Percentiles rank a stretch among this genome's conserved stretches.
These are phyloP conservation scores for Ophiostoma ulmi DNA, from an alignment of 2,329 filamentous ascomycete genomes.

Conservation along the genomic window DNA sequence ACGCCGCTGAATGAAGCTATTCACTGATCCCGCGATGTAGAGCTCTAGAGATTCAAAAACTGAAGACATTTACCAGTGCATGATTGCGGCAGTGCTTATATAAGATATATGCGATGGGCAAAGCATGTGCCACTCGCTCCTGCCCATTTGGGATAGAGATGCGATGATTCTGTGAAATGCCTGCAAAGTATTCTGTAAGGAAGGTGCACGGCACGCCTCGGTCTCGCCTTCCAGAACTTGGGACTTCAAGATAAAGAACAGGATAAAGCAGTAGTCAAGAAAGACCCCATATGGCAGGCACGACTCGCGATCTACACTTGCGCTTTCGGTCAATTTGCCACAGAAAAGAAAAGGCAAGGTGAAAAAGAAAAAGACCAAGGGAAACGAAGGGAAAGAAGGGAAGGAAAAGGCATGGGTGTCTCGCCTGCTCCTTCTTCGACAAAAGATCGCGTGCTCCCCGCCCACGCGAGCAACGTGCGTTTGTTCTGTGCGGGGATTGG, in stretches of 20 bases:
- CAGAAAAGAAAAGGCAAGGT: not conserved
- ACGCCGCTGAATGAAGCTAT: not conserved
- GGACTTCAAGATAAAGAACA: not conserved
- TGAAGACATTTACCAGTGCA: not conserved
- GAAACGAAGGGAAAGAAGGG: too few relatives aligned
- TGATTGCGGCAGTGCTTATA: not conserved
- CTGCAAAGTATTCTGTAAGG: not conserved
- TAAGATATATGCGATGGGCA: not conserved
- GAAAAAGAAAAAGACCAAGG: not conserved
- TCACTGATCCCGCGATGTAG: not conserved
- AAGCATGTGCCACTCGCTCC: not conserved
- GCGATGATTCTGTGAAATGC: not conserved
- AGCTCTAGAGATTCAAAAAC: not conserved
- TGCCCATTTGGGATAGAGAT: not conserved
- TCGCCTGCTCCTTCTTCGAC: slow-evolving; percentile 21
- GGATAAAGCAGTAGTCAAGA: not conserved
- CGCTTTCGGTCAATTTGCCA: not conserved
- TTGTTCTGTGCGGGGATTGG: slow-evolving; percentile 25
- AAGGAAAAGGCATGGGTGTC: not conserved
- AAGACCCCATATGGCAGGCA: not conserved
- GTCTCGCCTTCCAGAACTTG: not conserved
- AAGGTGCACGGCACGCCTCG: not conserved
- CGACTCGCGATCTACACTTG: slow-evolving; percentile 7
- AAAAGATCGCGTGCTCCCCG: slow-evolving; percentile 28
- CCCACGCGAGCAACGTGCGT: slow-evolving; percentile 25